Conservation (phyloP, 2,329 filamentous ascomycete genomes). For the Fusarium tjaetaba region DNA sequence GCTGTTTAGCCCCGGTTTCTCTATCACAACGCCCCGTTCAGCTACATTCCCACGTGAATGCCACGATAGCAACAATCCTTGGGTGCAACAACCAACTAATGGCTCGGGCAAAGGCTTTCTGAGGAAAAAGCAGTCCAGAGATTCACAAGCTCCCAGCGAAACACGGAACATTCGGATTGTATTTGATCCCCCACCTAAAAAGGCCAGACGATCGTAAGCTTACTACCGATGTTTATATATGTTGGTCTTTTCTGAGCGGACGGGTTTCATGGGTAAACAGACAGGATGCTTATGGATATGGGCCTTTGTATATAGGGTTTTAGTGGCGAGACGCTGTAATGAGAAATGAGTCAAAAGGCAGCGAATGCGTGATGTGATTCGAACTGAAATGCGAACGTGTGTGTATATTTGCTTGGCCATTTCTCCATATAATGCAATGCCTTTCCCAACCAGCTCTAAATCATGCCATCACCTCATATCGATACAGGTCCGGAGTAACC, state of each 20-base stretch:
- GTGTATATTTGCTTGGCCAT: conserved; percentile 25
- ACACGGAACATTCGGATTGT: conserved; percentile 49
- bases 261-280: conserved; percentile 4
- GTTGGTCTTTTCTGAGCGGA: background rate
- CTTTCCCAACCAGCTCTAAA: conserved; percentile 16
- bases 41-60: conserved; percentile 17
- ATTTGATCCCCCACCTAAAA: conserved; percentile 53
- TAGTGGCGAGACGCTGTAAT: background rate
- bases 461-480: conserved; percentile 11
- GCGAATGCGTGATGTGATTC: conserved; percentile 1
- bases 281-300: background rate
- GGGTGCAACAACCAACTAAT: conserved; percentile 25
- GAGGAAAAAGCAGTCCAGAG: conserved; percentile 37
- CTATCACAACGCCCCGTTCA: conserved; percentile 34
- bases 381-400: conserved; percentile 6
- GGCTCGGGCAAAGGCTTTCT: conserved; percentile 20
- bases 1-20: conserved; percentile 37
- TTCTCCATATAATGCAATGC: conserved; percentile 23
- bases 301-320: background rate
- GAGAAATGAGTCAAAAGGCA: background rate
- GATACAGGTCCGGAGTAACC: conserved; percentile 25
- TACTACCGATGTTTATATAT: background rate
- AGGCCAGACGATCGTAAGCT: conserved; percentile 2
- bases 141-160: conserved; percentile 50
- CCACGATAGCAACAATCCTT: conserved; percentile 25